Percentiles rank a stretch among this genome's conserved stretches.
phyloP scores from a whole-genome alignment of 2,329 filamentous ascomycete genomes.

The Aureobasidium sp. region DNA sequence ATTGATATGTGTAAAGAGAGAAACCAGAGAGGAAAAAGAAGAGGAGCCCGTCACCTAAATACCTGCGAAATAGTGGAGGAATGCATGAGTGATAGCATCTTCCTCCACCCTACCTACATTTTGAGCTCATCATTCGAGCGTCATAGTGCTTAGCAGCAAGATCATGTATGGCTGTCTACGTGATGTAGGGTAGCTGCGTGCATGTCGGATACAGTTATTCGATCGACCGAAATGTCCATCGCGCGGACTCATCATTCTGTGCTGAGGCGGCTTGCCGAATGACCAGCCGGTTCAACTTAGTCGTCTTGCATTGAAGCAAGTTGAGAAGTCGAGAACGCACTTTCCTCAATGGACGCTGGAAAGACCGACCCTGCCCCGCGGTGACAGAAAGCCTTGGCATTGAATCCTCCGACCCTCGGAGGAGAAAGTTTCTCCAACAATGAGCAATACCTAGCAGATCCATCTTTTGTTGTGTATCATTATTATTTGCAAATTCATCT shows the following conservation, averaged over 20 bases:
- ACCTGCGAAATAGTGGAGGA: neutral
- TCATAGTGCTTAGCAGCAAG: neutral
- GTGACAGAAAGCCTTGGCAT: neutral
- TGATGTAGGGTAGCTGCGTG: neutral
- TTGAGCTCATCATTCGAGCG: neutral
- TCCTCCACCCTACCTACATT: neutral
- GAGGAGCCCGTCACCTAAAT: neutral
- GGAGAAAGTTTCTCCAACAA: conserved; percentile 7
- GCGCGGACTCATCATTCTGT: neutral
- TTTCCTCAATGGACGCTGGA: neutral
- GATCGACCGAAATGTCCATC: neutral
- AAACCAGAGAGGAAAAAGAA: neutral
- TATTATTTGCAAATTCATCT: neutral
- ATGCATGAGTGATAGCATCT: neutral
- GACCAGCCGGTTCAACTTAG: no score
- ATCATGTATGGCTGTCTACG: neutral
- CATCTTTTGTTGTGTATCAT: neutral
- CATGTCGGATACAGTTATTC: neutral
- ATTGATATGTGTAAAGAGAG: neutral
- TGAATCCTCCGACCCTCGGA: neutral
- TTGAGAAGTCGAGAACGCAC: neutral
- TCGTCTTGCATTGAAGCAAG: neutral
- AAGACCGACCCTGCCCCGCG: neutral
- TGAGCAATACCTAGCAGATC: neutral
- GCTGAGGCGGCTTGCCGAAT: neutral